Base-by-base conservation (phyloP, 192 early-diverging fungal genomes). In the Coemansia sp. region DNA sequence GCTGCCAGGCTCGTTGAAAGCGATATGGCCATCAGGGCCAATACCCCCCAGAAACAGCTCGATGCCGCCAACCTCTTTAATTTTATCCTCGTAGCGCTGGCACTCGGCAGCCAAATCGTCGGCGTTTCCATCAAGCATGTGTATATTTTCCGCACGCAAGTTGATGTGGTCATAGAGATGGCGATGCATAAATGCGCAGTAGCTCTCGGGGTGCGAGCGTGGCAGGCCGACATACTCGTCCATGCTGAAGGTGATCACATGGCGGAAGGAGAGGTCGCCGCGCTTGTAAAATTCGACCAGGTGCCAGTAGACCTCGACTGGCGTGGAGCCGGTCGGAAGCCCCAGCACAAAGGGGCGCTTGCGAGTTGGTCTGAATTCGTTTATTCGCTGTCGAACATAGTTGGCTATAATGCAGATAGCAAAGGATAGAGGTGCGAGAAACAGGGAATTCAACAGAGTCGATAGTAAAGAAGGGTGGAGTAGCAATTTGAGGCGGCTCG, bases 11-110 rank as follows among this genome's bases (percentile, higher is more conserved):
- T 92, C 90, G 69, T 92, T 92, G 68, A 92, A 92, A 38, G 90
- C 90, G 63, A 92, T 90, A 59, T 92, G 90, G 51, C 90, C 90
- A 69, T 92, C 90, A 6, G 90, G 89, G 30, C 90, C 90, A 54
- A 90, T 90, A 56, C 88, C 88, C 48, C 90, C 90, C 37, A 92
- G 63, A 62, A 90, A 90, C 25, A 92, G 79, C 81, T 92, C 90
- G 41, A 92, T 88, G 15, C 90, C 90, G 35, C 90, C 90, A 18
- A 83, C 81, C 8, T 78, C 70, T 14, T 81, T 81, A 51, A 92
- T 92, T 65, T 83, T 84, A 54, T 80, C 85, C 65, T 92, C 90
- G 59, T 85, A 92, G 42, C 80, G 80, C 39, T 73, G 80, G 72
- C 90, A 92, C 63, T 92, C 90, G 36, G 81, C 81, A 40, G 90